Base-by-base conservation (phyloP, 192 early-diverging fungal species). In the Irineochytrium annulatum region DNA sequence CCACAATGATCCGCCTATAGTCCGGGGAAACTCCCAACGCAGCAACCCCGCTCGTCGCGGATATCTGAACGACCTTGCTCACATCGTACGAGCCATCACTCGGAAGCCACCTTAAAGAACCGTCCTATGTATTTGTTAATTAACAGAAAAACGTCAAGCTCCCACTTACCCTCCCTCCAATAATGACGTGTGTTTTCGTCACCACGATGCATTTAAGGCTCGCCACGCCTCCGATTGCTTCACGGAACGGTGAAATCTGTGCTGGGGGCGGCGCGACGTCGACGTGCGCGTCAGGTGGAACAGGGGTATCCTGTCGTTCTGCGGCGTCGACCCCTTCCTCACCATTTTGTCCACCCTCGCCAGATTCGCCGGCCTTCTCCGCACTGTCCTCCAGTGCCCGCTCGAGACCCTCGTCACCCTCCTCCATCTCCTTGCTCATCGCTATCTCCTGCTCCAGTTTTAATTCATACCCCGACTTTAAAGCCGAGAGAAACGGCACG, bases 121-220 rank as follows among this genome's bases (percentile, higher is more conserved):
- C 76, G 52, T 81, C 79, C 79, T 77, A 28, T 1, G 16, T 30
- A 44, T 11, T 0, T 3, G 26, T 28, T 55, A 56, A 2, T 34
- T 26, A 16, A 37, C 44, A 30, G 35, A 22, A 22, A 49, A 22
- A 24, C n/a, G n/a, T n/a, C n/a, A 2, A 39, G 20, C 8, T 67
- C 6, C 19, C 8, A 19, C 55, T 30, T 55, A 81, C 79, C 69
- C 66, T 55, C 31, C 79, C 79, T 14, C 70, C 75, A 20, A 72
- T 24, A 30, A 67, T 46, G 6, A 81, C 20, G 24, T 49, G 34
- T 34, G 72, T 64, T 32, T 60, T 63, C 19, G 66, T 62, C 43
- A 70, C 57, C 4, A 67, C 39, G 26, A 75, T 46, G 32, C 52
- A 55, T 29, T 45, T 45, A 6, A 79, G 41, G 34, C 62, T 60